These are phyloP conservation scores for Colletotrichum tamarilloi DNA, from an alignment of 2,329 filamentous ascomycete genomes.

Conservation along the genomic window DNA sequence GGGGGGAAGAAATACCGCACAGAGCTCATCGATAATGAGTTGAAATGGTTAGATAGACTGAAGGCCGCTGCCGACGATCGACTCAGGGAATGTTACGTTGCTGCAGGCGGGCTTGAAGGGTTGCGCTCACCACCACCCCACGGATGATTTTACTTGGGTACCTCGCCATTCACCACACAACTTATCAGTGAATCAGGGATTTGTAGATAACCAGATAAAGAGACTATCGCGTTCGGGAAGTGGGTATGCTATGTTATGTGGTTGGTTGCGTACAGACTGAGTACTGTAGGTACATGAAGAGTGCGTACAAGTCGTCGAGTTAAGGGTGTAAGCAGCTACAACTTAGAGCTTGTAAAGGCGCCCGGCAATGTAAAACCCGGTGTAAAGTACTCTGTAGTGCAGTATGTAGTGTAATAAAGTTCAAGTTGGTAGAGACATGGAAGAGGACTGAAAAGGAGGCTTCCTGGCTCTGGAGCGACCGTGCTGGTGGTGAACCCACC, in stretches of 20 bases:
- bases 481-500: neutral
- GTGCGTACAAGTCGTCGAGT: neutral
- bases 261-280: neutral
- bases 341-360: too few species aligned
- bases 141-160: neutral
- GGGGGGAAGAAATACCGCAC: neutral
- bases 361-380: neutral
- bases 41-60: neutral
- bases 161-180: neutral
- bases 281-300: neutral
- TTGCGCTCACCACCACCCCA: neutral
- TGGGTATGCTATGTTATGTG: neutral
- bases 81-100: neutral
- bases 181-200: neutral
- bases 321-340: neutral
- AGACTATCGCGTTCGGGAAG: neutral
- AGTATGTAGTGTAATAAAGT: neutral
- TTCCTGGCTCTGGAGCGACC: neutral
- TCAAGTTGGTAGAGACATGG: neutral
- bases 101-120: neutral
- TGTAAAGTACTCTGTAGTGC: neutral
- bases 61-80: neutral
- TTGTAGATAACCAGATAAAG: neutral
- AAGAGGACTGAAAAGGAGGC: neutral
- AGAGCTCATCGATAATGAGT: neutral